Base-by-base conservation (phyloP, 176 grass and related monocot genomes). In the Zoysia pacifica region DNA sequence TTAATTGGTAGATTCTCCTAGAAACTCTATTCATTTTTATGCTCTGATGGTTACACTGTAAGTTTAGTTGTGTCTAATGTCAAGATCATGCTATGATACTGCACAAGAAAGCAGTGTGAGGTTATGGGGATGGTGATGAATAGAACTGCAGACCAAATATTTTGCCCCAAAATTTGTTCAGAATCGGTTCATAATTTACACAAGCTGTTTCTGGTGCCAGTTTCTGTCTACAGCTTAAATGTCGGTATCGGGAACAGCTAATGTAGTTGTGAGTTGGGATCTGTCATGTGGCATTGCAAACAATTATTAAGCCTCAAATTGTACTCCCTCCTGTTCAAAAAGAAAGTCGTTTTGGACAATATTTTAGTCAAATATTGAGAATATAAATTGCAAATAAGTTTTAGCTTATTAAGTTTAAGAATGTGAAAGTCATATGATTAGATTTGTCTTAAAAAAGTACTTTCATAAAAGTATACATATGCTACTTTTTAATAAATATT, bases 201-300 rank as follows among this genome's bases (percentile, higher is more conserved):
- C 67, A 67, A 20, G 7, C 46, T 79, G 10, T 67, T 74, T 11
- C 69, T 62, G 52, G 54, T 55, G 28, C 5, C 48, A 28, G 74
- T 77, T 36, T 65, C n/a, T 70, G 54, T 54, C 70, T 5, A 1
- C 50, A 41, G 62, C 39, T 56, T 70, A 13, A 39, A 55, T 79
- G 58, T 7, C 47, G 61, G 18, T 19, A 11, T 20, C 36, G 14
- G 68, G 16, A 36, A 4, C 9, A 28, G 47, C 45, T 54, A 78
- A 68, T 50, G 3, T 48, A 48, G 61, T 39, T 3, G 47, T 48
- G 1, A n/a, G 35, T 14, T 50, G 36, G 5, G 37, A n/a, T 52
- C 35, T 55, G 8, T 28, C 86, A 62, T 12, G 5, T 28, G 19
- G 28, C 13, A 48, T 13, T 70, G 7, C 12, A 45, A 46, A 42